phyloP scores from a whole-genome alignment of 768 basidiomycete species.

The Galerina marginata region DNA sequence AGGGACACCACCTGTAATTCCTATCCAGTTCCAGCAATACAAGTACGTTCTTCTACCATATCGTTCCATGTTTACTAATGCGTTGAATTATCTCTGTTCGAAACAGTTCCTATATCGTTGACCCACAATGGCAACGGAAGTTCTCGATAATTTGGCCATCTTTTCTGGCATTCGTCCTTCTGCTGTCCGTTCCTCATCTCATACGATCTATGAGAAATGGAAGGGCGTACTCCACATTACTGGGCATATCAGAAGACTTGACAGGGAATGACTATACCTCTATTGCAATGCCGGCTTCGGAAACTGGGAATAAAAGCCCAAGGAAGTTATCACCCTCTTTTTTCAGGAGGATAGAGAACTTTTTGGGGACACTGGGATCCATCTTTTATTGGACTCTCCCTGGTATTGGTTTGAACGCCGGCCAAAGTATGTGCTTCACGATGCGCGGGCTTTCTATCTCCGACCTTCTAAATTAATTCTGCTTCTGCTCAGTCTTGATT shows the following conservation, averaged over 20 bases:
- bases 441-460: constrained; percentile 4
- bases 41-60: not conserved
- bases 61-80: no score
- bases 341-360: not conserved
- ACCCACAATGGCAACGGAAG: no score
- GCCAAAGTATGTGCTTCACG: constrained; percentile 21
- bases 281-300: not conserved
- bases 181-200: not conserved
- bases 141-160: no score
- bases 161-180: no score
- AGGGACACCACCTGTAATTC: not conserved
- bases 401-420: constrained; percentile 14
- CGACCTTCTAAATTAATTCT: constrained; percentile 12
- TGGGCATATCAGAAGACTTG: not conserved
- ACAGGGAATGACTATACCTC: not conserved
- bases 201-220: not conserved
- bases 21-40: not conserved
- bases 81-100: no score
- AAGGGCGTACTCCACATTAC: not conserved
- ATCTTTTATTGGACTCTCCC: constrained; percentile 10
- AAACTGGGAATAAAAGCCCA: not conserved
- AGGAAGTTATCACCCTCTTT: not conserved
- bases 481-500: not conserved
- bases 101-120: no score
- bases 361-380: not conserved